Percentiles rank a stretch among this genome's conserved stretches.
phyloP scores from a whole-genome alignment of 352 stramenopile genomes.

The Pseudoperonospora humuli region DNA sequence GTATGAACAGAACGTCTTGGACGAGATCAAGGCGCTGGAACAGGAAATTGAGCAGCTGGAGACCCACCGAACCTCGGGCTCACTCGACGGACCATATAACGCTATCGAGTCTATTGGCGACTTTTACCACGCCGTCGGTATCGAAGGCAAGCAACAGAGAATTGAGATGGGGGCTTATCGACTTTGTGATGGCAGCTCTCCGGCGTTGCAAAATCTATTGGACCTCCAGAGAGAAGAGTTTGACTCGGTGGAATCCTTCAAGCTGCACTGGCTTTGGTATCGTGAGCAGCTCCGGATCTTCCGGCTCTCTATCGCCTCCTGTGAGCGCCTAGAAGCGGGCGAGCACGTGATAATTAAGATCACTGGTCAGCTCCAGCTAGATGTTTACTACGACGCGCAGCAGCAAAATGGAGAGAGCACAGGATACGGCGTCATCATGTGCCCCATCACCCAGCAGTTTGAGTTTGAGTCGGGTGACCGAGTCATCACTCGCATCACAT shows the following conservation, averaged over 20 bases:
- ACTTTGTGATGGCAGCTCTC: constrained; percentile 14
- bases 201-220: constrained; percentile 22
- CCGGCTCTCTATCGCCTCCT: constrained; percentile 25
- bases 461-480: constrained; percentile 26
- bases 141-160: constrained; percentile 5
- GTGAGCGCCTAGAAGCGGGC: constrained; percentile 21
- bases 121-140: constrained; percentile 27
- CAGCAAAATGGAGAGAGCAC: constrained; percentile 5
- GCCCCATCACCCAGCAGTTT: constrained; percentile 37
- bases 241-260: constrained; percentile 29
- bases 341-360: constrained; percentile 32
- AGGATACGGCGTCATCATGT: constrained; percentile 16
- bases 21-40: constrained; percentile 28
- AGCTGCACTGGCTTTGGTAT: constrained; percentile 38
- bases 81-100: background rate
- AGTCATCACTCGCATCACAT: constrained; percentile 33
- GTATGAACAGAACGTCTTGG: constrained; percentile 26
- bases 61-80: background rate
- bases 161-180: background rate
- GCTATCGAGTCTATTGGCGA: constrained; percentile 20
- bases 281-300: constrained; percentile 37
- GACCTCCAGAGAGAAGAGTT: constrained; percentile 37
- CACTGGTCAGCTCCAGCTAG: constrained; percentile 17
- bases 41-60: constrained; percentile 31
- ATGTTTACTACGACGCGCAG: constrained; percentile 8